These are phyloP conservation scores for Solanum rostratum DNA, from an alignment of 257 asterid species.

Conservation along the genomic window DNA sequence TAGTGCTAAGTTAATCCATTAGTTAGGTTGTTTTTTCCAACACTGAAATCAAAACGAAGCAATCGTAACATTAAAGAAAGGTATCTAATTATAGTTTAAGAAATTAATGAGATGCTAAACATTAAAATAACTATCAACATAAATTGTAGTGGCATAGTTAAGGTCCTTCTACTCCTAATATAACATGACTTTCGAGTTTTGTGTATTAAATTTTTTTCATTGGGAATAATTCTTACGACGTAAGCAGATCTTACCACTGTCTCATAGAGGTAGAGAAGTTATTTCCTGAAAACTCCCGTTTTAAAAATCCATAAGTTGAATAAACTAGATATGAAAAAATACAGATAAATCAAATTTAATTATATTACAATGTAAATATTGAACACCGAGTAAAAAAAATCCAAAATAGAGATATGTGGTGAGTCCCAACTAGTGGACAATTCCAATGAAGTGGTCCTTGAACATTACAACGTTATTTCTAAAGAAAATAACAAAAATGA, in stretches of 20 bases:
- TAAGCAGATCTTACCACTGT: too few relatives aligned
- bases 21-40: not conserved
- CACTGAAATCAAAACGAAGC: not conserved
- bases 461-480: not conserved
- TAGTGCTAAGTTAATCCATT: not conserved
- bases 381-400: rapidly evolving
- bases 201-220: not conserved
- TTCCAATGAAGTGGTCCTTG: not conserved
- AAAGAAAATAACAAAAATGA: not conserved
- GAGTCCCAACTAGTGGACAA: not conserved
- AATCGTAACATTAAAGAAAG: not conserved
- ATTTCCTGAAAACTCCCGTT: too few relatives aligned
- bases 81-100: not conserved
- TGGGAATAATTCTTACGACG: not conserved
- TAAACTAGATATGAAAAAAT: too few relatives aligned
- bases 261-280: too few relatives aligned
- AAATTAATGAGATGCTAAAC: not conserved
- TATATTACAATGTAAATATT: not conserved
- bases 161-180: not conserved
- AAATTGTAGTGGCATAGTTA: rapidly evolving
- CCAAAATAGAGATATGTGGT: not conserved
- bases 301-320: too few relatives aligned
- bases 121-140: not conserved
- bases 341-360: not conserved
- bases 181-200: rapidly evolving